These are phyloP conservation scores for Sambucus nigra DNA, from an alignment of 129 eudicot species.

Conservation along the genomic window DNA sequence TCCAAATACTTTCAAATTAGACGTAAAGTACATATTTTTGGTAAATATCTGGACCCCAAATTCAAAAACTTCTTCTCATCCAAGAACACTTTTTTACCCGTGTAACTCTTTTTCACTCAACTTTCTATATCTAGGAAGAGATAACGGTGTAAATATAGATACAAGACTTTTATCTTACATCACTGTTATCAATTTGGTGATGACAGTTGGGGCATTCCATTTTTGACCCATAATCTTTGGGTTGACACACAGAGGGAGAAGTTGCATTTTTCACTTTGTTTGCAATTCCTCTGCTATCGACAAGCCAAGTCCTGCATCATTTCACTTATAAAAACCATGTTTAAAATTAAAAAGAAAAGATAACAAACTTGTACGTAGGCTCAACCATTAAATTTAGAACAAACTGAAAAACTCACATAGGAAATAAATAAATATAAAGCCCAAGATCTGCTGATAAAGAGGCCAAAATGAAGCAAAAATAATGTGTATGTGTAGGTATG, in stretches of 20 bases:
- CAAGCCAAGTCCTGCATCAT: constrained; percentile 65
- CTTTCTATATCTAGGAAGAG: too few relatives aligned
- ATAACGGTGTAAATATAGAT: background rate
- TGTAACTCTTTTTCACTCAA: too few relatives aligned
- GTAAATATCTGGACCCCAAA: too few relatives aligned
- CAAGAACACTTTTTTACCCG: too few relatives aligned
- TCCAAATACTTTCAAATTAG: too few relatives aligned
- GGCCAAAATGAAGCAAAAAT: too few relatives aligned
- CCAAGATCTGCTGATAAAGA: too few relatives aligned
- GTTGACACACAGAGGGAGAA: constrained; percentile 34
- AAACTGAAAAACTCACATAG: background rate
- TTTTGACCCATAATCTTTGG: constrained; percentile 68
- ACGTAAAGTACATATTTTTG: too few relatives aligned
- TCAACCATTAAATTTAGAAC: background rate
- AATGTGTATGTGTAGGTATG: too few relatives aligned
- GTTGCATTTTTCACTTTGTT: constrained; percentile 58
- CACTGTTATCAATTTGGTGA: constrained; percentile 52
- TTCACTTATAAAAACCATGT: too few relatives aligned
- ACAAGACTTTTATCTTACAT: constrained; percentile 37
- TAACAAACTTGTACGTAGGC: background rate
- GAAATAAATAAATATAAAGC: background rate
- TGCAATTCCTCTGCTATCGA: constrained; percentile 57
- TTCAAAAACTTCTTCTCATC: too few relatives aligned
- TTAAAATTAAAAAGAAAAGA: constrained; percentile 2
- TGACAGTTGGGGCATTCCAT: constrained; percentile 79